phyloP scores from a whole-genome alignment of 1,284 basidiomycete species.

The Irpex lacteus region DNA sequence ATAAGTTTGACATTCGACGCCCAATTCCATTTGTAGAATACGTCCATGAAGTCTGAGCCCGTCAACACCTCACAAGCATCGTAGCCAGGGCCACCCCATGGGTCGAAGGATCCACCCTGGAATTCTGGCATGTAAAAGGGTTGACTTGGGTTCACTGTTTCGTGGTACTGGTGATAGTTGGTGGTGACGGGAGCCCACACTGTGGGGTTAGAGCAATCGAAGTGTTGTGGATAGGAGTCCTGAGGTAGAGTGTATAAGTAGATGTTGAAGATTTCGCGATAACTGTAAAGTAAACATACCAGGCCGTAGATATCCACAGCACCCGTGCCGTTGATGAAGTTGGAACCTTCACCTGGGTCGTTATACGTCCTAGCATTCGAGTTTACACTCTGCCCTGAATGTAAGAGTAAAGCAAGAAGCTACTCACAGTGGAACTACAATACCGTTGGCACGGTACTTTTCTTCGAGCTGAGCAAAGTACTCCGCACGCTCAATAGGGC shows the following conservation, averaged over 20 bases:
- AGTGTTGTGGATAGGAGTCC: slow-evolving; percentile 70
- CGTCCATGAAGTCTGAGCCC: slow-evolving; percentile 70
- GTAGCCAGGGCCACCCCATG: slow-evolving; percentile 70
- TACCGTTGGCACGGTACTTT: slow-evolving; percentile 50
- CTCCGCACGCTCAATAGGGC: slow-evolving; percentile 42
- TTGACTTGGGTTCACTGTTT: slow-evolving; percentile 51
- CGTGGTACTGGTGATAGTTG: slow-evolving; percentile 60
- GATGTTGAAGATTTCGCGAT: not conserved
- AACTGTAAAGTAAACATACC: slow-evolving; percentile 27
- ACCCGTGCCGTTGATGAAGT: slow-evolving; percentile 70
- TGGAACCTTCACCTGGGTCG: slow-evolving; percentile 54
- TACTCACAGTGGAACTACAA: slow-evolving; percentile 58
- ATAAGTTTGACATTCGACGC: slow-evolving; percentile 75
- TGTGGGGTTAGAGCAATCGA: slow-evolving; percentile 68
- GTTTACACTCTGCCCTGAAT: not conserved
- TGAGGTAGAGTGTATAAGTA: slow-evolving; percentile 28
- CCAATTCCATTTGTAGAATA: slow-evolving; percentile 75
- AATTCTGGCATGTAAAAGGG: slow-evolving; percentile 64
- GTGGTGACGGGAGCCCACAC: slow-evolving; percentile 56
- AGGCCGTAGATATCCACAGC: slow-evolving; percentile 51
- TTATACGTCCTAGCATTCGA: slow-evolving; percentile 52
- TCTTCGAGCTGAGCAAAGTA: slow-evolving; percentile 67
- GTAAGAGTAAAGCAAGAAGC: not conserved
- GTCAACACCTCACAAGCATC: slow-evolving; percentile 54
- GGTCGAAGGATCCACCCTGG: slow-evolving; percentile 61